Percentiles rank a stretch among this genome's conserved stretches.
phyloP scores from a whole-genome alignment of 192 early-diverging fungal species.

The Dissophora ornata region DNA sequence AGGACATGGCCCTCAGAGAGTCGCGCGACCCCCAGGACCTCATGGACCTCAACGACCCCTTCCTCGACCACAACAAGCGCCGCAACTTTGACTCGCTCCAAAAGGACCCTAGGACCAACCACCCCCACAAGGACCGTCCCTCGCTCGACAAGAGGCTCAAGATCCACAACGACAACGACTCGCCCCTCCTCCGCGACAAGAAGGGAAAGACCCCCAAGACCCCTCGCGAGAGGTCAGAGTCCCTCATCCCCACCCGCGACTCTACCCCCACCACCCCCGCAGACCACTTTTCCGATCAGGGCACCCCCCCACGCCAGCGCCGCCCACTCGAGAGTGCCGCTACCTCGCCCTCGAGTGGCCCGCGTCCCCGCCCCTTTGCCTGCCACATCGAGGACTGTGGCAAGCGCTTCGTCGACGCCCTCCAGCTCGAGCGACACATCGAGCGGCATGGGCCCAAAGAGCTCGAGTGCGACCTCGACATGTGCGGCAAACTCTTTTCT shows the following conservation, averaged over 20 bases:
- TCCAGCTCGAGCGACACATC: slow-evolving; percentile 46
- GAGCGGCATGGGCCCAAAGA: slow-evolving; percentile 52
- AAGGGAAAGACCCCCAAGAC: slow-evolving; percentile 12
- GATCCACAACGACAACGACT: slow-evolving; percentile 7
- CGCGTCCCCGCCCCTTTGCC: slow-evolving; percentile 40
- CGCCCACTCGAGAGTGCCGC: slow-evolving; percentile 19
- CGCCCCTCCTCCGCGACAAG: no score
- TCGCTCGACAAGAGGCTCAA: slow-evolving; percentile 21
- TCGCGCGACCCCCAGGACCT: slow-evolving; percentile 42
- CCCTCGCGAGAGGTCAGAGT: slow-evolving; percentile 37
- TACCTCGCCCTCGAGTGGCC: slow-evolving; percentile 19
- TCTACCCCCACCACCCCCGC: slow-evolving; percentile 41
- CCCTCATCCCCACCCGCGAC: slow-evolving; percentile 33
- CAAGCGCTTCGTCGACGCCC: slow-evolving; percentile 50
- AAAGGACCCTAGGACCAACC: slow-evolving; percentile 23
- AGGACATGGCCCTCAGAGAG: slow-evolving; percentile 47
- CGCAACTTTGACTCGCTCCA: slow-evolving; percentile 9
- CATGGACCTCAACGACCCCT: slow-evolving; percentile 13
- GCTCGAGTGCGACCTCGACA: slow-evolving; percentile 46
- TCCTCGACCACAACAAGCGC: slow-evolving; percentile 21
- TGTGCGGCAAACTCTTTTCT: slow-evolving; percentile 49
- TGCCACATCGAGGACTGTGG: slow-evolving; percentile 53
- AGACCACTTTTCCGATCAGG: neutral
- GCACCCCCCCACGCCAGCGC: slow-evolving; percentile 9
- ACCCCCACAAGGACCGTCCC: slow-evolving; percentile 3